phyloP scores from a whole-genome alignment of 306 rosid species.

The Myrica gale region DNA sequence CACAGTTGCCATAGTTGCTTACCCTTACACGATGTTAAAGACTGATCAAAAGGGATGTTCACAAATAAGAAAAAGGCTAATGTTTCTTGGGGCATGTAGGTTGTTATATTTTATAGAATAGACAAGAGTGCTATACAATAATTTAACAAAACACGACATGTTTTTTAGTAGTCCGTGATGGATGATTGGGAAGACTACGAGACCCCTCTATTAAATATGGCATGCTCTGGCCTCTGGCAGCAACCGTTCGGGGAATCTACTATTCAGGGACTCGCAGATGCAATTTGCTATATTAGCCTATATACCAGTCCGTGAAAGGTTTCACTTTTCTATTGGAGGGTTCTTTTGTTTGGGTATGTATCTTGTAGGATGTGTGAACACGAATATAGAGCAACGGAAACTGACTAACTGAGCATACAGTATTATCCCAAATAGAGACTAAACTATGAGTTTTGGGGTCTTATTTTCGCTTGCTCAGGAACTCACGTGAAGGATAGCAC shows the following conservation, averaged over 20 bases:
- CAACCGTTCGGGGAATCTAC: conserved; percentile 25
- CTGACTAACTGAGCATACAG: background rate
- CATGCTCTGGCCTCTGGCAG: conserved; percentile 33
- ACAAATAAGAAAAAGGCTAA: conserved; percentile 18
- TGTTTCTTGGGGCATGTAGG: conserved; percentile 7
- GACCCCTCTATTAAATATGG: conserved; percentile 25
- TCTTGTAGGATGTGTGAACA: background rate
- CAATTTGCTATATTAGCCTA: conserved; percentile 14
- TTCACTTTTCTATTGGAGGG: background rate
- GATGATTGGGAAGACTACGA: conserved; percentile 25
- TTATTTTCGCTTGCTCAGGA: no score
- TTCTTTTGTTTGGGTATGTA: conserved; percentile 30
- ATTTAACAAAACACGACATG: conserved; percentile 8
- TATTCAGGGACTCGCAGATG: background rate
- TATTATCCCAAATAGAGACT: background rate
- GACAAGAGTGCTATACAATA: background rate
- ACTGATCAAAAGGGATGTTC: background rate
- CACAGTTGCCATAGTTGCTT: conserved; percentile 36
- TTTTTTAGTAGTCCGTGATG: conserved; percentile 64
- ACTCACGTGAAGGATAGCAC: no score
- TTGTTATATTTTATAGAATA: background rate
- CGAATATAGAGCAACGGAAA: background rate
- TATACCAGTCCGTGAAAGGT: conserved; percentile 48
- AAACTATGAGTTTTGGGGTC: background rate
- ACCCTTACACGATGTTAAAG: conserved; percentile 5